Evolutionary conservation across 2,329 filamentous ascomycete genomes (phyloP).

Genomic region (Alternaria hordeiaustralica): DNA sequence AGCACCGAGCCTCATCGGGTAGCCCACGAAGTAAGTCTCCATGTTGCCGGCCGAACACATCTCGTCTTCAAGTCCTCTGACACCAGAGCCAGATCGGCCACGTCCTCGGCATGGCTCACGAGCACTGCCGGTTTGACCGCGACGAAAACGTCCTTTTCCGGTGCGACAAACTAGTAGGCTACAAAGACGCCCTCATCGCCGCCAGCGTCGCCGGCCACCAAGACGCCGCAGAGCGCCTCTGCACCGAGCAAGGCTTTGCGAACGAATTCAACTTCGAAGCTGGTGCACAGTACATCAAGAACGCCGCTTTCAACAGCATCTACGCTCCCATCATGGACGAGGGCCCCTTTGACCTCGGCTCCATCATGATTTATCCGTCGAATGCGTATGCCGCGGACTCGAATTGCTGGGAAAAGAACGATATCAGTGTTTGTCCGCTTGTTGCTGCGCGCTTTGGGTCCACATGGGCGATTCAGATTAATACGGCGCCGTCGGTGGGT

Average conservation of each 20-base stretch:
- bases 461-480: neutral
- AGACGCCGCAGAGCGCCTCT: neutral
- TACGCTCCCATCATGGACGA: neutral
- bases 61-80: neutral
- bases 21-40: neutral
- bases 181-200: neutral
- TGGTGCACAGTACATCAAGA: neutral
- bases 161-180: slow-evolving; percentile 1
- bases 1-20: neutral
- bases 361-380: slow-evolving; percentile 10
- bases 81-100: neutral
- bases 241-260: neutral
- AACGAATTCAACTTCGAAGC: neutral
- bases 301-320: neutral
- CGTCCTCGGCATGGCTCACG: slow-evolving; percentile 10
- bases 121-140: slow-evolving; percentile 2
- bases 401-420: neutral
- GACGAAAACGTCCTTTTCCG: slow-evolving; percentile 3
- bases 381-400: neutral
- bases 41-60: too few species aligned
- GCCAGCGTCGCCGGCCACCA: neutral
- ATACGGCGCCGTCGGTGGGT: neutral
- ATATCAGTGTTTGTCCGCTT: neutral
- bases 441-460: neutral
- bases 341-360: neutral